These are phyloP conservation scores for Fennellomyces sp. DNA, from an alignment of 371 early-diverging fungal species.

Conservation along the genomic window DNA sequence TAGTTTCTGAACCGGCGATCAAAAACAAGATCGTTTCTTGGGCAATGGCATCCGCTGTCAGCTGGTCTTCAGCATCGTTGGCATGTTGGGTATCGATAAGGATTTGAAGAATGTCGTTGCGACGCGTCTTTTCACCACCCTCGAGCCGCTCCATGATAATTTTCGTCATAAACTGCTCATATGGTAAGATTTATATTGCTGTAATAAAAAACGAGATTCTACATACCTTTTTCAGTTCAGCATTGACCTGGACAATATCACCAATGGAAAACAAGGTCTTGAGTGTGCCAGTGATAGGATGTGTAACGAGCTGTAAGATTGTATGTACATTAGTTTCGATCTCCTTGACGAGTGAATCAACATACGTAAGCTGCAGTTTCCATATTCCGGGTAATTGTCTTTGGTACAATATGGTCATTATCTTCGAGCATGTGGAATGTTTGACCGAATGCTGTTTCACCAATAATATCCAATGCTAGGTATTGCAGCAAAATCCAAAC, in stretches of 20 bases:
- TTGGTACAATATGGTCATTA: slow-evolving; percentile 37
- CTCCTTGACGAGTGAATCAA: too few species aligned
- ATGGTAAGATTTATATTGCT: not conserved
- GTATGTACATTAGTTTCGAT: too few species aligned
- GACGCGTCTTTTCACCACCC: slow-evolving; percentile 13
- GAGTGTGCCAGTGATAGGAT: slow-evolving; percentile 5
- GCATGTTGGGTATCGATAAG: slow-evolving; percentile 32
- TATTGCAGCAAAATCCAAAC: slow-evolving; percentile 38
- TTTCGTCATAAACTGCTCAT: slow-evolving; percentile 28
- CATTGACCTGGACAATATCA: not conserved
- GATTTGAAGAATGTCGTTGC: slow-evolving; percentile 44
- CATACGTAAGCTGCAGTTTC: slow-evolving; percentile 6
- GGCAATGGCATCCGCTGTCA: slow-evolving; percentile 32
- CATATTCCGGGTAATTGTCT: slow-evolving; percentile 9
- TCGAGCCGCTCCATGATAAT: slow-evolving; percentile 32
- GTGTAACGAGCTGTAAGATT: slow-evolving; percentile 3
- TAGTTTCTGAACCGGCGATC: slow-evolving; percentile 47
- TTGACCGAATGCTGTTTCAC: slow-evolving; percentile 35
- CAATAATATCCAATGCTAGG: slow-evolving; percentile 52
- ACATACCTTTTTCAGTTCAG: not conserved
- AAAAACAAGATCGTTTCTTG: slow-evolving; percentile 37
- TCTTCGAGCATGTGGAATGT: slow-evolving; percentile 50
- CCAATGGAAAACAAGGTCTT: not conserved
- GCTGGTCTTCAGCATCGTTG: slow-evolving; percentile 23
- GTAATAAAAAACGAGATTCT: not conserved